Evolutionary conservation across 1,139 yeast genomes (phyloP), one percentile per base, ranked within the genome.

Genomic region (Debaryomyces subglobosus): DNA sequence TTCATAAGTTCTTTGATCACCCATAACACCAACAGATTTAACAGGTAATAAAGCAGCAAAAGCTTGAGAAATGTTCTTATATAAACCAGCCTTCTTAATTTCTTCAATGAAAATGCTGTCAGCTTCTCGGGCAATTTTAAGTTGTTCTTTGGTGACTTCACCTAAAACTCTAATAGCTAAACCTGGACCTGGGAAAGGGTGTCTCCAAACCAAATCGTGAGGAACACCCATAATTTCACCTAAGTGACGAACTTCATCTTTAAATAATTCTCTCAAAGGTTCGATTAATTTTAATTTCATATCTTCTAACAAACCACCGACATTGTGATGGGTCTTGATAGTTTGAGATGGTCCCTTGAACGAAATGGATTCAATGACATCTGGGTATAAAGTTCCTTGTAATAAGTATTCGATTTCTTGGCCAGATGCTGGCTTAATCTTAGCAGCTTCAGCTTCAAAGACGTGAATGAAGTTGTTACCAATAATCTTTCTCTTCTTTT

Each of bases 171-270:
- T 86, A 68, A 94, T 95, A 59, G 98, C 99, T 67, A 94, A 89
- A 77, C 99, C 99, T 68, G 99, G 99, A 67, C 99, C 99, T 64
- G 99, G 99, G 96, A 94, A 94, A 51, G 99, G 99, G 68, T 94
- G 99, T 81, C 99, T 89, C 98, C 99, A 92, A 58, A 94, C 98
- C 62, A 94, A 82, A 61, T 94, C 99, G 65, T 90, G 95, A 42
- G 98, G 96, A 62, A 94, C 95, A 47, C 97, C 97, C 77, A 94
- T 77, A 49, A 95, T 76, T 74, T 90, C 90, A 71, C 99, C 99
- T 62, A 94, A 79, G 63, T 85, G 89, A 74, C 99, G 92, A 51
- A 94, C 99, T 79, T 94, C 99, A 69, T 94, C 99, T 78, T 94
- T 94, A 82, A 95, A 94, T 63, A 94, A 82, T 78, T 94, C 99